Conservation (phyloP, 768 basidiomycete species). For the Leucogyrophana mollusca region DNA sequence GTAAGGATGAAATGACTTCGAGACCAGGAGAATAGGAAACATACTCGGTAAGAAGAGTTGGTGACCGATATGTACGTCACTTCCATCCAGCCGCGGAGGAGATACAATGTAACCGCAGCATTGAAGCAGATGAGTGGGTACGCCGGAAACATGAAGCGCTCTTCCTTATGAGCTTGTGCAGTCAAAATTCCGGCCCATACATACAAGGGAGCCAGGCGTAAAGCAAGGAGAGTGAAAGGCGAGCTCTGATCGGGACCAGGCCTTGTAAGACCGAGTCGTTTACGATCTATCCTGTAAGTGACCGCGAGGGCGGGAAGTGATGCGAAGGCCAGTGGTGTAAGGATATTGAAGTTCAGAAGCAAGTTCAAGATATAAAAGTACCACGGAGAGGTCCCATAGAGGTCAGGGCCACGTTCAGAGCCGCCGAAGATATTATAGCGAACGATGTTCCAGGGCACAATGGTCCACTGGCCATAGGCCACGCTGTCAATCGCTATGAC, state of each 20-base stretch:
- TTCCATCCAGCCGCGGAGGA: conserved; percentile 88
- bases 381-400: conserved; percentile 92
- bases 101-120: conserved; percentile 84
- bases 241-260: conserved; percentile 63
- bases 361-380: conserved; percentile 87
- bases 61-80: conserved; percentile 69
- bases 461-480: conserved; percentile 75
- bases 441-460: conserved; percentile 94
- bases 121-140: conserved; percentile 94
- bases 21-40: conserved; percentile 19
- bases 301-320: conserved; percentile 77
- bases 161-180: conserved; percentile 91
- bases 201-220: conserved; percentile 87
- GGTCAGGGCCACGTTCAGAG: conserved; percentile 75
- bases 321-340: conserved; percentile 75
- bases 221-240: conserved; percentile 71
- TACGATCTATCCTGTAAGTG: conserved; percentile 73
- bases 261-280: conserved; percentile 61
- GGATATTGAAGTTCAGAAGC: conserved; percentile 90
- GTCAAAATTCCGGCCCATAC: conserved; percentile 85
- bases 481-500: conserved; percentile 80
- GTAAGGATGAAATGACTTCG: neutral
- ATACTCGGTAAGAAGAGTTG: conserved; percentile 81
- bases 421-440: conserved; percentile 90
- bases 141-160: conserved; percentile 96